These are phyloP conservation scores for Artemisia annua DNA, from an alignment of 129 eudicot genomes.

Conservation along the genomic window DNA sequence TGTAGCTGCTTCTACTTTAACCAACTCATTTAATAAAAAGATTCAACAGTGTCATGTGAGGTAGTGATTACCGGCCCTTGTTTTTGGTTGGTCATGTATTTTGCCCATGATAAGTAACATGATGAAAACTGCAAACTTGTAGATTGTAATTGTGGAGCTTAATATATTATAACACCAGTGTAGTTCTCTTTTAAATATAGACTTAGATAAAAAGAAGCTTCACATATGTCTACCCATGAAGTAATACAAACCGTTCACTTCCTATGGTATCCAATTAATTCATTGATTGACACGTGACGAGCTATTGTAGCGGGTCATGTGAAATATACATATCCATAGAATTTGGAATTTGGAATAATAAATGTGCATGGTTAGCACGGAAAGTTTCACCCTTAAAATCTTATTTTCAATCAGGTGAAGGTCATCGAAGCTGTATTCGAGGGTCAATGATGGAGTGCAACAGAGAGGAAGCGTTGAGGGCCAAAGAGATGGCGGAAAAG, in stretches of 20 bases:
- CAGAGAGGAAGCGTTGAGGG: slow-evolving; percentile 63
- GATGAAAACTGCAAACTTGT: neutral
- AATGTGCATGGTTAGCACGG: slow-evolving; percentile 14
- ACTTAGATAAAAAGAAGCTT: neutral
- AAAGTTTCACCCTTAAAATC: neutral
- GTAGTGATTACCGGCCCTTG: slow-evolving; percentile 18
- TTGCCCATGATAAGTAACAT: slow-evolving; percentile 13
- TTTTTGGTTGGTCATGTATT: neutral
- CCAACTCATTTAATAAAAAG: slow-evolving; percentile 1
- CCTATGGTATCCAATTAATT: neutral
- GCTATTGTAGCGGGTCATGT: neutral
- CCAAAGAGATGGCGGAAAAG: slow-evolving; percentile 54
- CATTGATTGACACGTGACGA: neutral
- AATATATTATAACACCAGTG: neutral
- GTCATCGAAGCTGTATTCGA: slow-evolving; percentile 27
- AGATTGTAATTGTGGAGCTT: neutral
- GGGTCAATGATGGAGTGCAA: slow-evolving; percentile 56
- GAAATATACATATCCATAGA: neutral
- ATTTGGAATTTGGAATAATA: neutral
- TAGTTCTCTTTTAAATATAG: neutral
- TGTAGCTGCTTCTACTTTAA: slow-evolving; percentile 18
- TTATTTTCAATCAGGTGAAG: slow-evolving; percentile 5
- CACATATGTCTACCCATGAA: neutral
- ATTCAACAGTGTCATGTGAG: slow-evolving; percentile 16
- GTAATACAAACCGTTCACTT: neutral